Percentiles rank a stretch among this genome's conserved stretches.
phyloP scores from a whole-genome alignment of 192 early-diverging fungal species.

The Coemansia sp. region DNA sequence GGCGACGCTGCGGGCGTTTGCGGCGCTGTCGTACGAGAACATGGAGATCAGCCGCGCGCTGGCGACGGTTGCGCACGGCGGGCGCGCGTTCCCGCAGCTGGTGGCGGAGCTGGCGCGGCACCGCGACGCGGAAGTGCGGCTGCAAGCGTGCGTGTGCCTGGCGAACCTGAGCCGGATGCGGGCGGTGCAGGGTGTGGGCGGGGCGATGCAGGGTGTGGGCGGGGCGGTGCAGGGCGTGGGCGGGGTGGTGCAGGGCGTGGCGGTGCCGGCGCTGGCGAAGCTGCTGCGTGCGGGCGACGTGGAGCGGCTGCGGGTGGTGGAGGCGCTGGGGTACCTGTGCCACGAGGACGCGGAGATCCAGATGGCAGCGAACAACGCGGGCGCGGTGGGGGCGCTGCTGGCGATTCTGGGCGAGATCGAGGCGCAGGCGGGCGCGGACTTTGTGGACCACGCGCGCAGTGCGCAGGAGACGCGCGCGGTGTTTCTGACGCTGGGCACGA shows the following conservation, averaged over 20 bases:
- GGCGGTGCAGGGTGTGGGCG: slow-evolving; percentile 6
- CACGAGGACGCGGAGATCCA: slow-evolving; percentile 51
- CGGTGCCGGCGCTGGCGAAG: slow-evolving; percentile 37
- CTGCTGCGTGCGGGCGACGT: slow-evolving; percentile 16
- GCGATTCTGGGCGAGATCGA: slow-evolving; percentile 27
- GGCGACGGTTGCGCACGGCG: slow-evolving; percentile 7
- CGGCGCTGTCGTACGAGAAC: slow-evolving; percentile 49
- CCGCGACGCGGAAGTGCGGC: slow-evolving; percentile 23
- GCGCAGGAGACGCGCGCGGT: slow-evolving; percentile 13
- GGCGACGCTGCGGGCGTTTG: slow-evolving; percentile 32
- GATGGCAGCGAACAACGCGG: slow-evolving; percentile 36
- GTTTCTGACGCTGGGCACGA: slow-evolving; percentile 44
- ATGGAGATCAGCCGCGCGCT: slow-evolving; percentile 38
- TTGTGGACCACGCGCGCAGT: slow-evolving; percentile 33
- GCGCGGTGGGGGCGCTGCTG: slow-evolving; percentile 30
- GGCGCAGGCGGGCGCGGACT: slow-evolving; percentile 22
- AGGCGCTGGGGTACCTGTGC: slow-evolving; percentile 46
- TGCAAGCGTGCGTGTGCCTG: slow-evolving; percentile 35
- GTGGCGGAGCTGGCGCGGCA: slow-evolving; percentile 31
- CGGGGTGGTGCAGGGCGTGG: slow-evolving; percentile 26
- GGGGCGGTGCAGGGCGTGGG: slow-evolving; percentile 8
- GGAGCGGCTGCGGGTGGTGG: slow-evolving; percentile 16
- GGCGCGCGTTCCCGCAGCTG: slow-evolving; percentile 12
- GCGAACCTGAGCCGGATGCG: slow-evolving; percentile 50
- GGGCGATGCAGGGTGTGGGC: slow-evolving; percentile 9